phyloP scores from a whole-genome alignment of 805 yeast genomes.

The Danielozyma ontarioensis region DNA sequence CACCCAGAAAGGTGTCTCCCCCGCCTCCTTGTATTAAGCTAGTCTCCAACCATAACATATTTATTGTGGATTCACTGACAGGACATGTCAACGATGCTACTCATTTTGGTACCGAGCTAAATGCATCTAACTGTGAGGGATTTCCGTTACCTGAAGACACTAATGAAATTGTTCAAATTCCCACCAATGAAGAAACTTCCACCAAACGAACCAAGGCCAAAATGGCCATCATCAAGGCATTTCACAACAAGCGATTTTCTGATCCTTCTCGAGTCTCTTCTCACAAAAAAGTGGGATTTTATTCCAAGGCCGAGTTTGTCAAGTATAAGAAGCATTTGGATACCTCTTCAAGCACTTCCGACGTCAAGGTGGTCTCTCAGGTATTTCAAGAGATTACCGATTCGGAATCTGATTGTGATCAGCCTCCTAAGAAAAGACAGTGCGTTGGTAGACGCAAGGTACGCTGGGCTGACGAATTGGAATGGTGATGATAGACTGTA shows the following conservation, averaged over 20 bases:
- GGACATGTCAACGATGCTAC: conserved; percentile 62
- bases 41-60: conserved; percentile 25
- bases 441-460: too few species aligned
- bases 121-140: conserved; percentile 57
- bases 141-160: conserved; percentile 55
- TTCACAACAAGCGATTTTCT: conserved; percentile 12
- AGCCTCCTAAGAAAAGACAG: too few species aligned
- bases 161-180: conserved; percentile 57
- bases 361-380: conserved; percentile 19
- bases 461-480: conserved; percentile 29
- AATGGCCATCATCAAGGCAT: conserved; percentile 39
- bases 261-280: not conserved
- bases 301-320: conserved; percentile 23
- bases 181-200: conserved; percentile 30
- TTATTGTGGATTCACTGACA: conserved; percentile 57
- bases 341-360: conserved; percentile 7
- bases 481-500: too few species aligned
- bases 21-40: conserved; percentile 28
- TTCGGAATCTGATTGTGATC: too few species aligned
- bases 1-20: conserved; percentile 29
- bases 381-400: too few species aligned
- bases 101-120: conserved; percentile 63
- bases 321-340: conserved; percentile 9
- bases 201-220: conserved; percentile 16
- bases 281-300: conserved; percentile 20